A percentile compares a stretch with the other conserved stretches of the same genome.
Conservation (phyloP, 192 early-diverging fungal species). For the Rhizophagus clarus region DNA sequence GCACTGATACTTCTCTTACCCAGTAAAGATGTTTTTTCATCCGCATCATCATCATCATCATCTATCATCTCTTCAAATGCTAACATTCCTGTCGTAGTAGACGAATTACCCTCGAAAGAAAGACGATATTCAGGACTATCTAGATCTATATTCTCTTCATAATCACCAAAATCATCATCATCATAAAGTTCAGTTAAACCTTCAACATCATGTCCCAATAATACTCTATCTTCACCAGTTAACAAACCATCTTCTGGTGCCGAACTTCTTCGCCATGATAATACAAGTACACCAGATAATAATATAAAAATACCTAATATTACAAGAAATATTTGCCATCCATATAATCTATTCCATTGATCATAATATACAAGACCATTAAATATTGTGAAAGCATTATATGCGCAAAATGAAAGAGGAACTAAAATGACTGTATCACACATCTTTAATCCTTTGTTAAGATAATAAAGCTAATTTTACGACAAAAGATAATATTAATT, state of each 20-base stretch:
- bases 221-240: neutral
- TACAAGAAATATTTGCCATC: constrained; percentile 66
- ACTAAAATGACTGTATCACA: constrained; percentile 77
- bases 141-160: neutral
- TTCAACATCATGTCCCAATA: constrained; percentile 13
- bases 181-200: constrained; percentile 25
- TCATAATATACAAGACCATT: constrained; percentile 80
- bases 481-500: neutral
- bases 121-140: neutral
- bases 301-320: constrained; percentile 67
- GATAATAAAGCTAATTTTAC: constrained; percentile 62
- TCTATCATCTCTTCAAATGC: constrained; percentile 1
- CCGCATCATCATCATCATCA: constrained; percentile 16
- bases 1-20: neutral
- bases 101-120: neutral
- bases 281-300: constrained; percentile 62
- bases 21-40: constrained; percentile 16
- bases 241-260: constrained; percentile 31
- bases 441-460: constrained; percentile 70
- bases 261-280: constrained; percentile 55
- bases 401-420: constrained; percentile 75
- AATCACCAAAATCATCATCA: neutral
- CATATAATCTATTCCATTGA: constrained; percentile 62
- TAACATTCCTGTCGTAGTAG: neutral
- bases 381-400: constrained; percentile 70